Evolutionary conservation across 2,329 filamentous ascomycete species (phyloP).

Genomic region (Arthrobotrys megalospora): DNA sequence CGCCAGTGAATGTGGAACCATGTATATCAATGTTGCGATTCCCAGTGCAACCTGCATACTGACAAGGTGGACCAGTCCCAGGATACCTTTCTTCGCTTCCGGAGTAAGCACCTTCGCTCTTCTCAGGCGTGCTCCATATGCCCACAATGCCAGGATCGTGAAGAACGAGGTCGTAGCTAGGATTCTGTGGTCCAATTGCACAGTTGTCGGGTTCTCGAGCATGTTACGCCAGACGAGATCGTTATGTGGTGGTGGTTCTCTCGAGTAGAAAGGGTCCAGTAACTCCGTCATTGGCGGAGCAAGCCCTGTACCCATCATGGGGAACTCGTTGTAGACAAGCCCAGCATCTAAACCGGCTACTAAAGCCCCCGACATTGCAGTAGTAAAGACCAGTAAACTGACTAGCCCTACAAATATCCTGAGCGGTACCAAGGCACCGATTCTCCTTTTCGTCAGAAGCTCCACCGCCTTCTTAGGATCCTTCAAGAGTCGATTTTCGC

Average conservation of each 20-base stretch:
- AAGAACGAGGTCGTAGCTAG: constrained; percentile 91
- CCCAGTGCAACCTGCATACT: constrained; percentile 86
- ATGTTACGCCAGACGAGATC: constrained; percentile 98
- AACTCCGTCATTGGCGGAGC: constrained; percentile 75
- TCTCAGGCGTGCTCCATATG: constrained; percentile 71
- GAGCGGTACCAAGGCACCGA: constrained; percentile 43
- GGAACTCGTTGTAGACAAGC: constrained; percentile 99
- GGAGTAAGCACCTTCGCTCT: constrained; percentile 42
- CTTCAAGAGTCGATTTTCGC: constrained; percentile 79
- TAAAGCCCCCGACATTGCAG: constrained; percentile 85
- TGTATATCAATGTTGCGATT: constrained; percentile 91
- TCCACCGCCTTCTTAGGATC: constrained; percentile 76
- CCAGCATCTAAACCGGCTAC: constrained; percentile 96
- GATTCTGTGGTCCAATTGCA: constrained; percentile 95
- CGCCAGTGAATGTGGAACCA: constrained; percentile 89
- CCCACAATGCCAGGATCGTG: constrained; percentile 82
- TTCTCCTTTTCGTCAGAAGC: constrained; percentile 70
- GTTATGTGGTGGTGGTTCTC: constrained; percentile 67
- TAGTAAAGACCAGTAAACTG: constrained; percentile 74
- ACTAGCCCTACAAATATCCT: constrained; percentile 73
- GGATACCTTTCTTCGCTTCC: constrained; percentile 77
- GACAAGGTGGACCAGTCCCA: constrained; percentile 86
- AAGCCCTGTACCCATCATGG: constrained; percentile 91
- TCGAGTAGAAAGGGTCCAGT: constrained; percentile 63
- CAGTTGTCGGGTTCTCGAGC: constrained; percentile 94